Evolutionary conservation across 768 basidiomycete species (phyloP).

Genomic region (Leccinum obscurum): DNA sequence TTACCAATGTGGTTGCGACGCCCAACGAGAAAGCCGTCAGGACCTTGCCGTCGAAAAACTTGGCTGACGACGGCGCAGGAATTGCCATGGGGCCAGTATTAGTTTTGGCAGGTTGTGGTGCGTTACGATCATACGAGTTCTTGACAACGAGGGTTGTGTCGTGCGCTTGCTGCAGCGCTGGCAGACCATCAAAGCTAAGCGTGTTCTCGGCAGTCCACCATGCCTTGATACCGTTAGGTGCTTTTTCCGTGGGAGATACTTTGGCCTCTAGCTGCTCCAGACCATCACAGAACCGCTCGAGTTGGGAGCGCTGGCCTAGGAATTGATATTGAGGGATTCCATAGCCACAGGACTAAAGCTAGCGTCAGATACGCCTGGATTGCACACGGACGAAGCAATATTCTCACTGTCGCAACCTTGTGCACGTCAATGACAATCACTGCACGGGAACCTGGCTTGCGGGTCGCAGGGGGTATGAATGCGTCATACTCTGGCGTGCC

Average conservation of each 20-base stretch:
- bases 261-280: constrained; percentile 45
- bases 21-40: constrained; percentile 34
- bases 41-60: constrained; percentile 9
- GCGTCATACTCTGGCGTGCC: constrained; percentile 60
- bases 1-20: constrained; percentile 19
- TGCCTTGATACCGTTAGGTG: constrained; percentile 46
- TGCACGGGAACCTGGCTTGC: constrained; percentile 59
- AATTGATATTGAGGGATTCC: constrained; percentile 62
- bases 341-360: constrained; percentile 63
- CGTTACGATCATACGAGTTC: constrained; percentile 24
- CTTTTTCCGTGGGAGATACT: constrained; percentile 19
- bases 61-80: neutral
- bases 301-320: constrained; percentile 52
- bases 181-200: constrained; percentile 57
- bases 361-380: neutral
- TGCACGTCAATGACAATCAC: constrained; percentile 61
- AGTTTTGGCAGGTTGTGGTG: constrained; percentile 5
- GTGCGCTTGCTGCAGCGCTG: constrained; percentile 42
- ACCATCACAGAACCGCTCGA: constrained; percentile 45
- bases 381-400: neutral
- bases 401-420: constrained; percentile 51
- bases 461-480: constrained; percentile 45
- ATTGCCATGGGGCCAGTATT: neutral
- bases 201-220: constrained; percentile 57
- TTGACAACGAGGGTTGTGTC: constrained; percentile 13